Conservation (phyloP, 2,329 filamentous ascomycete genomes). For the Fusarium guadeloupense region DNA sequence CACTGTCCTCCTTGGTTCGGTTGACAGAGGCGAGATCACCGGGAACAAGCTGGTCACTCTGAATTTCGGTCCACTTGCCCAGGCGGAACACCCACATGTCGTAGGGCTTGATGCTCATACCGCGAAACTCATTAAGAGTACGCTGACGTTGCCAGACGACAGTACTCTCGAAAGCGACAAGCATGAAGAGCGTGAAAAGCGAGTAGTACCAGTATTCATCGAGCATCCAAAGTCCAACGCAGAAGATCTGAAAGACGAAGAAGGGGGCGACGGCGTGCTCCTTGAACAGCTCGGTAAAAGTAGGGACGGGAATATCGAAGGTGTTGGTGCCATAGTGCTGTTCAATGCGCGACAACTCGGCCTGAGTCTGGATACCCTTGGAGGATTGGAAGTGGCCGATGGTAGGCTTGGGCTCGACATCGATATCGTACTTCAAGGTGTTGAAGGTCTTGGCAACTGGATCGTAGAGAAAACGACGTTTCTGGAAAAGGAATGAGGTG, state of each 20-base stretch:
- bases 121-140: conserved; percentile 94
- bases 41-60: conserved; percentile 90
- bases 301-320: conserved; percentile 97
- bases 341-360: conserved; percentile 81
- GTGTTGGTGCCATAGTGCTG: conserved; percentile 96
- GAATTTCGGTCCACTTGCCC: conserved; percentile 86
- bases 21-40: conserved; percentile 93
- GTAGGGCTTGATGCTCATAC: conserved; percentile 99
- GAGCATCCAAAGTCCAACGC: conserved; percentile 96
- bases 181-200: conserved; percentile 97
- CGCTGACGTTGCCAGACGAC: conserved; percentile 99
- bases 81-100: conserved; percentile 90
- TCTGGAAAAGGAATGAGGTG: conserved; percentile 94
- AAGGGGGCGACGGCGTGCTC: conserved; percentile 98
- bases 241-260: conserved; percentile 99
- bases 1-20: conserved; percentile 95
- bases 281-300: conserved; percentile 94
- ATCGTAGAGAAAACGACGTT: conserved; percentile 92
- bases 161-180: conserved; percentile 96
- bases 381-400: conserved; percentile 82
- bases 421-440: conserved; percentile 84
- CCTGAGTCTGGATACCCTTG: conserved; percentile 75
- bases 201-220: conserved; percentile 99
- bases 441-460: conserved; percentile 77
- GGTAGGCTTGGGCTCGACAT: conserved; percentile 82